These are phyloP conservation scores for Apiospora saccharicola DNA, from an alignment of 2,329 filamentous ascomycete species.

Conservation along the genomic window DNA sequence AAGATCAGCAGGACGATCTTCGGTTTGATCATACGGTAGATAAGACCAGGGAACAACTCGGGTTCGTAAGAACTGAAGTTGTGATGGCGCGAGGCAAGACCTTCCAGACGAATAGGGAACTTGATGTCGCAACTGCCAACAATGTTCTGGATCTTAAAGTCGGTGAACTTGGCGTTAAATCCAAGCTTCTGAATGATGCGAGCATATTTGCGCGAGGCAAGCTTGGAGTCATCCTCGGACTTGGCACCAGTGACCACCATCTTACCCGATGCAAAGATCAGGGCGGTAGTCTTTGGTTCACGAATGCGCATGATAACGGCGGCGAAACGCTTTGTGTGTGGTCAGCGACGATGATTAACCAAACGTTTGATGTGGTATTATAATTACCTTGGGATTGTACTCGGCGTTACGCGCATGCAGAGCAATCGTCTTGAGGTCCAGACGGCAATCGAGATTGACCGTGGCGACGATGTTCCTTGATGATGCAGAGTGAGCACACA, in stretches of 20 bases:
- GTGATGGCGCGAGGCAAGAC: conserved; percentile 95
- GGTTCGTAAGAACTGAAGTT: conserved; percentile 99
- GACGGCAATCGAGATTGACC: conserved; percentile 95
- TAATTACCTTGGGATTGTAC: conserved; percentile 94
- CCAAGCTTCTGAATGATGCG: conserved; percentile 99
- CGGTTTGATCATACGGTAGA: conserved; percentile 99
- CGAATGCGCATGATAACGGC: conserved; percentile 99
- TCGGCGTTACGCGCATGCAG: conserved; percentile 97
- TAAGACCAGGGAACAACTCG: conserved; percentile 97
- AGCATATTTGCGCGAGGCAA: conserved; percentile 96
- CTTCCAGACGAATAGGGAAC: conserved; percentile 97
- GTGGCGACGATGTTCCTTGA: conserved; percentile 98
- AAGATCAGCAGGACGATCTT: conserved; percentile 99
- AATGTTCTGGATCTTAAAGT: conserved; percentile 99
- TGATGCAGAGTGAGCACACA: conserved; percentile 60
- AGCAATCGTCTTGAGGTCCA: conserved; percentile 98
- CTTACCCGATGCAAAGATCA: conserved; percentile 98
- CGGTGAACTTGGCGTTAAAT: conserved; percentile 99
- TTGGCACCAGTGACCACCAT: conserved; percentile 99
- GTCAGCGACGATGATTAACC: neutral
- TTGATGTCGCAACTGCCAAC: conserved; percentile 99
- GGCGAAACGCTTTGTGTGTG: conserved; percentile 79
- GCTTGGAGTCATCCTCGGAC: conserved; percentile 96
- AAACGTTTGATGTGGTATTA: neutral
- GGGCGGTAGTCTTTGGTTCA: conserved; percentile 95